These are phyloP conservation scores for Phaeosphaeriaceae sp. DNA, from an alignment of 2,329 filamentous ascomycete species.

Conservation along the genomic window DNA sequence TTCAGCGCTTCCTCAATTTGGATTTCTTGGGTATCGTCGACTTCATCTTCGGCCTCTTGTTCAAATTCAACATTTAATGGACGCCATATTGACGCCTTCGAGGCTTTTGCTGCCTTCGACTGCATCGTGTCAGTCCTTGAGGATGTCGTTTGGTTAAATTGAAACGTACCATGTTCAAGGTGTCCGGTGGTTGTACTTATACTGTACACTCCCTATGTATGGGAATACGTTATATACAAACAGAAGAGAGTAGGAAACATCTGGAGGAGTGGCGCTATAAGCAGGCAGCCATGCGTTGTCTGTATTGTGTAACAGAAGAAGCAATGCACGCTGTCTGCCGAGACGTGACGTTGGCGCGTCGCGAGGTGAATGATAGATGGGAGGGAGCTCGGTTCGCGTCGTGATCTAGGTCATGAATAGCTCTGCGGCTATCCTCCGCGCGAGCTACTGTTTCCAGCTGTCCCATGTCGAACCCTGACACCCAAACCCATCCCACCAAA, in stretches of 20 bases:
- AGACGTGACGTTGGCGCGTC: conserved; percentile 13
- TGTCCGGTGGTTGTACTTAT: conserved; percentile 7
- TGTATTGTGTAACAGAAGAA: background rate
- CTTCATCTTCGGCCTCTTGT: conserved; percentile 85
- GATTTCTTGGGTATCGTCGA: conserved; percentile 94
- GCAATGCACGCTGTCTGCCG: conserved; percentile 3
- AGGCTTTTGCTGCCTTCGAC: conserved; percentile 42
- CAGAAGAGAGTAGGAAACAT: conserved; percentile 11
- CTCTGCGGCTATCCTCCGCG: conserved; percentile 24
- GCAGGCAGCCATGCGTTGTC: conserved; percentile 12
- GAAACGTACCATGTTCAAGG: conserved; percentile 31
- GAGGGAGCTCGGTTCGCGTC: conserved; percentile 5
- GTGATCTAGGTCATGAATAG: background rate
- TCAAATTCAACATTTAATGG: conserved; percentile 95
- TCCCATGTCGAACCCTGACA: conserved; percentile 22
- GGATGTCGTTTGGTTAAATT: background rate
- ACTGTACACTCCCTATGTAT: background rate
- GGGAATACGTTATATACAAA: conserved; percentile 6
- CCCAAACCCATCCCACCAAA: conserved; percentile 12
- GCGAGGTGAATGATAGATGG: conserved; percentile 6
- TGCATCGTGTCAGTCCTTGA: conserved; percentile 19
- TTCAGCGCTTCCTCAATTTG: conserved; percentile 98
- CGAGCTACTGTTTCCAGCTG: conserved; percentile 25
- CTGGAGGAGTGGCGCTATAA: conserved; percentile 4
- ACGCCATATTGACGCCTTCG: conserved; percentile 64